Percentiles rank a stretch among this genome's conserved stretches.
Conservation (phyloP, 805 yeast genomes). For the Saccharomycopsis amapae region DNA sequence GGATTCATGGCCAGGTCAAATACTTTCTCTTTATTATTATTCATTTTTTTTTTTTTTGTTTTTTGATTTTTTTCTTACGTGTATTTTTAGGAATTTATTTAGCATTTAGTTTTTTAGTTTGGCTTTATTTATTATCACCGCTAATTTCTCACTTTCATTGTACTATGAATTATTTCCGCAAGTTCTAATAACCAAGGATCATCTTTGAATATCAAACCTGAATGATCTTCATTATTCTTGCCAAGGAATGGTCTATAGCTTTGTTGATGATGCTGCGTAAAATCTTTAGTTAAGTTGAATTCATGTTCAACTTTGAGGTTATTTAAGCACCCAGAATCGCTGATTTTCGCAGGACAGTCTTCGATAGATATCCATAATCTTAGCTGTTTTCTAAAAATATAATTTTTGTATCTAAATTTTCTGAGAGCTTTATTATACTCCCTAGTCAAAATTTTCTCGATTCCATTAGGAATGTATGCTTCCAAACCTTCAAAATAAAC, state of each 20-base stretch:
- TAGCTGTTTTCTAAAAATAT: slow-evolving; percentile 6
- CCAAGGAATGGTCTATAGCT: not conserved
- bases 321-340: slow-evolving; percentile 3
- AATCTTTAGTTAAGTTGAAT: slow-evolving; percentile 3
- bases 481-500: slow-evolving; percentile 52
- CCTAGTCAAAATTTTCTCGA: slow-evolving; percentile 22
- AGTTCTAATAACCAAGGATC: slow-evolving; percentile 13
- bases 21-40: not conserved
- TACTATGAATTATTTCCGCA: slow-evolving; percentile 1
- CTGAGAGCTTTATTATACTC: slow-evolving; percentile 9
- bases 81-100: too few relatives aligned
- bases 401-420: slow-evolving; percentile 4
- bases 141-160: not conserved
- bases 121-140: not conserved
- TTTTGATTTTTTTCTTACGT: not conserved
- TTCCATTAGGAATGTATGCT: slow-evolving; percentile 47
- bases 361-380: slow-evolving; percentile 12
- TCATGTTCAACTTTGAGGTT: not conserved
- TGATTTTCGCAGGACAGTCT: slow-evolving; percentile 4
- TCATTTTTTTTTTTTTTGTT: not conserved
- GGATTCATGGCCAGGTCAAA: not conserved
- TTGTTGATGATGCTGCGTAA: slow-evolving; percentile 3
- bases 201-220: not conserved
- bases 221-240: not conserved
- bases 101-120: too few relatives aligned